Base-by-base conservation (phyloP, 1,284 basidiomycete species). In the Apiotrichum domesticum region DNA sequence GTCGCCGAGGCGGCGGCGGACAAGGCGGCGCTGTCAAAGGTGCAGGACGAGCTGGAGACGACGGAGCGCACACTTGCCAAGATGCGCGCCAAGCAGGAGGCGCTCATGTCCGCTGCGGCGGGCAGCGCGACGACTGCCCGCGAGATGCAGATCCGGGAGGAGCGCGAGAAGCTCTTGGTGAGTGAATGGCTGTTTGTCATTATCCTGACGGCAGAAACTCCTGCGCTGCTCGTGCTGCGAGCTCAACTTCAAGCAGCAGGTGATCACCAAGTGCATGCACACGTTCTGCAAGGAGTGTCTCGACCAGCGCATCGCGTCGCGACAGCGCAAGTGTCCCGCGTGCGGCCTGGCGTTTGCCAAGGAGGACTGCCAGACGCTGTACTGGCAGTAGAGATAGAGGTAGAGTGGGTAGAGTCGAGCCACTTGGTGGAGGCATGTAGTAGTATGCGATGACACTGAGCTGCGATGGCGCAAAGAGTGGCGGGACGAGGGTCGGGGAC, bases 321-420 rank as follows among this genome's bases (percentile, higher is more conserved):
- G 95, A 60, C 94, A 97, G 74, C 86, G 95, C 48, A 97, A 97
- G 77, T 98, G 95, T 75, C 95, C 95, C 14, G 87, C 88, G 21
- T 98, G 95, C 73, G 87, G 87, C 62, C 70, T 89, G 41, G 79
- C 84, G 1, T 98, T 98, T 77, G 87, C 88, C 6, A 84, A 86
- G 67, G 87, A 86, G 60, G 94, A 98, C 64, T 89, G 93, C 29
- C 85, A 91, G 72, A 82, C 83, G 50, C 77, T 98, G 52, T 97
- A 85, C 75, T 89, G 90, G 76, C 89, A 93, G 77, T 90, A 72
- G 21, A 34, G 9, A 13, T 39, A 39, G 37, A 39, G 29, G 29
- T 29, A 29, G 29, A 29, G 29, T 29, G 29, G 29, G 29, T 29
- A 29, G 29, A 29, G 29, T 29, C 29, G 29, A 29, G 29, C 29